Percentiles rank a stretch among this genome's conserved stretches.
Conservation (phyloP, 345 rosid species). For the Populus alba region DNA sequence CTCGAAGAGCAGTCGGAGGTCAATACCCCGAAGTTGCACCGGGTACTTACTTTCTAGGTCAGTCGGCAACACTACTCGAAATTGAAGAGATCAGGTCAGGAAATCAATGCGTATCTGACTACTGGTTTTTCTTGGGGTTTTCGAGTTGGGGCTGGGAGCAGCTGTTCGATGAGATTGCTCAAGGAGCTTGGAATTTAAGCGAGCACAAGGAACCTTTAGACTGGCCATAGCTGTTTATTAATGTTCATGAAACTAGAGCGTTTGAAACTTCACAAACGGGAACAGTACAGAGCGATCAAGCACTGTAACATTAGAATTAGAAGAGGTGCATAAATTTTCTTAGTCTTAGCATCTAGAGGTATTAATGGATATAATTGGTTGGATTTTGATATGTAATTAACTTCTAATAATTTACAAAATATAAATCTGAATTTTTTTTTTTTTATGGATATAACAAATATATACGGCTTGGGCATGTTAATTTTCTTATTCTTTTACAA, state of each 20-base stretch:
- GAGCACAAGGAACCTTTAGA: conserved; percentile 32
- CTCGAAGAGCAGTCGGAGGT: conserved; percentile 33
- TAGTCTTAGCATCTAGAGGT: too few species aligned
- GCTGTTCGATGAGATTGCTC: conserved; percentile 58
- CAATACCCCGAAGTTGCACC: conserved; percentile 52
- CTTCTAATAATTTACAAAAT: too few species aligned
- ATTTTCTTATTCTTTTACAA: too few species aligned
- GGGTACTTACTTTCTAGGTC: conserved; percentile 70
- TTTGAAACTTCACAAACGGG: not conserved
- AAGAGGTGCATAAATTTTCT: not conserved
- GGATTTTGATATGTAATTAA: too few species aligned
- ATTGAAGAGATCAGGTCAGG: conserved; percentile 51
- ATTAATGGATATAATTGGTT: too few species aligned
- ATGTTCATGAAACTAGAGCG: not conserved
- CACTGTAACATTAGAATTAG: not conserved
- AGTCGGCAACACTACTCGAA: conserved; percentile 40
- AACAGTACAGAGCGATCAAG: not conserved
- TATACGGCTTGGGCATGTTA: too few species aligned
- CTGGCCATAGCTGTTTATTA: conserved; percentile 48
- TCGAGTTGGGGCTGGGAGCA: conserved; percentile 83
- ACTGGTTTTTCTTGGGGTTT: conserved; percentile 90
- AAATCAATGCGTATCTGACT: conserved; percentile 41
- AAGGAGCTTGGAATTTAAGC: conserved; percentile 67
- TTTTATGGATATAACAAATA: too few species aligned
- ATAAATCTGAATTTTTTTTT: too few species aligned